These are phyloP conservation scores for Chlorella sorokiniana DNA, from an alignment of 139 green algal species.

Conservation along the genomic window DNA sequence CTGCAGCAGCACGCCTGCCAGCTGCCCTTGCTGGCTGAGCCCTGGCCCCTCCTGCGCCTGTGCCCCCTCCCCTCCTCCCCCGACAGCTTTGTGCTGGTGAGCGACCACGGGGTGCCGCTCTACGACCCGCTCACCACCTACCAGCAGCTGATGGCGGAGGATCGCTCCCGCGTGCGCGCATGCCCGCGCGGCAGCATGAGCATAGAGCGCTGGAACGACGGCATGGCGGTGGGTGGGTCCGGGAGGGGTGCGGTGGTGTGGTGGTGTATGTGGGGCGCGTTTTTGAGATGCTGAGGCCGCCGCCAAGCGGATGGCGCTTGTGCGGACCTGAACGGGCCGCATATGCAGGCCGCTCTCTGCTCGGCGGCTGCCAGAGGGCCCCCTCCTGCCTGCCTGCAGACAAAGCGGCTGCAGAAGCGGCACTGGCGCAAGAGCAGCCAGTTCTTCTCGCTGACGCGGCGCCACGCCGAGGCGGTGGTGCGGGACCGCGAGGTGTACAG, in stretches of 20 bases:
- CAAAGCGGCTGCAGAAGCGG: background rate
- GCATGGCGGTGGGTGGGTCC: conserved; percentile 18
- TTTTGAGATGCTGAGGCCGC: background rate
- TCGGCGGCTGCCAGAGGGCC: background rate
- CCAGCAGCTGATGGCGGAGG: conserved; percentile 38
- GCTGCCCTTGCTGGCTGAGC: background rate
- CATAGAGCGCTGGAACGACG: conserved; percentile 17
- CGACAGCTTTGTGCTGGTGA: conserved; percentile 35
- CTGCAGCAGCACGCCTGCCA: too few species aligned
- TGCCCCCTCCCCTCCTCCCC: background rate
- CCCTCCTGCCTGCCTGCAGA: background rate
- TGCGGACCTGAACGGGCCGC: too few species aligned
- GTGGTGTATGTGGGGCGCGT: background rate
- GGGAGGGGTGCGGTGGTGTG: background rate
- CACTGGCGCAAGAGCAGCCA: conserved; percentile 42
- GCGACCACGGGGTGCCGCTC: conserved; percentile 39
- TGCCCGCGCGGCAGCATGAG: conserved; percentile 4
- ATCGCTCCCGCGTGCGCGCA: background rate
- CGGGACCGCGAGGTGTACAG: conserved; percentile 19
- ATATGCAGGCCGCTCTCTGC: too few species aligned
- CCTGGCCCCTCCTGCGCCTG: background rate
- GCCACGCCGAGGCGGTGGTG: conserved; percentile 29
- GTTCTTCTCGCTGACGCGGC: conserved; percentile 33
- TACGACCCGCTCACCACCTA: conserved; percentile 38
- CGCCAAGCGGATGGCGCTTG: too few species aligned